Base-by-base conservation (phyloP, 257 asterid species). In the Lavandula angustifolia region DNA sequence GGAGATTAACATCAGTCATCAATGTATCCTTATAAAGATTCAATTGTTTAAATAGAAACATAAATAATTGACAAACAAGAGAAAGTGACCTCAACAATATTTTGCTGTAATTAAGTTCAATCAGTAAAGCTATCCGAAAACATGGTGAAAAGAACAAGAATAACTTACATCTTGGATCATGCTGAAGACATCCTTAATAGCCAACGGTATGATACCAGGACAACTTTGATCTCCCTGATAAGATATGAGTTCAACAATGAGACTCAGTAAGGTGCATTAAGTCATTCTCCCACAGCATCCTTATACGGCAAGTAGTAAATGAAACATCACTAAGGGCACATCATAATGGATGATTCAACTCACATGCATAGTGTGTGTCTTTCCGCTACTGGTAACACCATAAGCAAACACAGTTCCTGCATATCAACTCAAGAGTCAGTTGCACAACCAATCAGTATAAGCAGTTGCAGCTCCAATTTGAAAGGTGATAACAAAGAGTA, bases 281-380 rank as follows among this genome's bases (percentile, higher is more conserved):
- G 47, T 35, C 52, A 67, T 35, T 52, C 55, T 14, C 12, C 8
- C 50, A 22, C 38, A 33, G 34, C 54, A 67, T 71, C 61, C 22
- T 57, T 64, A 69, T 47, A 42, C 50, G 57, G 50, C 34, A 42
- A 47, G 33, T 33, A 49, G 34, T 56, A 29, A 10, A 9, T 40
- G 49, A 62, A 69, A 16, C 34, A 52, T 35, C 29, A 29, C 61
- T 67, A 56, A 60, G 49, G 48, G 67, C 43, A 54, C 48, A 62
- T 41, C 75, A 70, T 35, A 32, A 44, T 41, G 65, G 44, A 51
- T 37, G 44, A 70, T 65, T 17, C 57, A 29, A 78, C 98, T 85
- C 80, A 94, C 99, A 81, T 94, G 99, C 99, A 94, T 94, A 42
- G 99, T 94, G 79, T 94, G 96, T 34, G 99, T 94, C 89, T 94